A percentile compares a stretch with the other conserved stretches of the same genome.
phyloP scores from a whole-genome alignment of 176 grass and related monocot genomes.

The Typha latifolia region DNA sequence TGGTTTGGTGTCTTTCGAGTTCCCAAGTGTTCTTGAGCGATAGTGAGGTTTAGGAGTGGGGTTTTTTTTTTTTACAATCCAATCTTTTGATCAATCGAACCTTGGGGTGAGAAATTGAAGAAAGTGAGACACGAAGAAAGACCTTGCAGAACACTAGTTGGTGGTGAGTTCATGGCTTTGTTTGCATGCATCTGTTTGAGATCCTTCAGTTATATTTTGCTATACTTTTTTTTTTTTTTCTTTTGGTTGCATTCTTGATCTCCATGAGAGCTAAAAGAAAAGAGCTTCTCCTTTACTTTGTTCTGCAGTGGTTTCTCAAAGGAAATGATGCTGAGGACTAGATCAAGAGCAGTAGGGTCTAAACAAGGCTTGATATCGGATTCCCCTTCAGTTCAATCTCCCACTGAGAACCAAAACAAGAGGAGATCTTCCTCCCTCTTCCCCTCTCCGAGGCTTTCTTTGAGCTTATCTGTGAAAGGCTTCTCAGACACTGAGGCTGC shows the following conservation, averaged over 20 bases:
- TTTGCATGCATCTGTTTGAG: no score
- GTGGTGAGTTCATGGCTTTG: no score
- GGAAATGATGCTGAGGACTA: constrained; percentile 41
- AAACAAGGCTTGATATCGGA: constrained; percentile 47
- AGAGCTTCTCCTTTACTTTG: constrained; percentile 27
- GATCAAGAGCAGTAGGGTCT: constrained; percentile 44
- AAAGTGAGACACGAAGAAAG: no score
- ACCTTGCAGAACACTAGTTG: no score
- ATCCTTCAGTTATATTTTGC: constrained; percentile 4
- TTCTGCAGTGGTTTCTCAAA: constrained; percentile 15
- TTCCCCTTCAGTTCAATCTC: constrained; percentile 11
- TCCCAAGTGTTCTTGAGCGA: no score
- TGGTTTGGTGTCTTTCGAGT: no score
- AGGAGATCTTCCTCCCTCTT: constrained; percentile 25
- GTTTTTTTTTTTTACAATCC: no score
- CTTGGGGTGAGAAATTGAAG: no score
- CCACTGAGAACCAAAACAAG: constrained; percentile 23
- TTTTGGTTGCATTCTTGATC: constrained; percentile 9
- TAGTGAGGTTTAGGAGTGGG: no score
- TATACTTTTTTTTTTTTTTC: not conserved
- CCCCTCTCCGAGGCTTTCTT: constrained; percentile 50
- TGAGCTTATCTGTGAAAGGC: constrained; percentile 36
- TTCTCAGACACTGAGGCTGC: constrained; percentile 39
- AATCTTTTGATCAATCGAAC: no score
- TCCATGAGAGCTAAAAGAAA: constrained; percentile 3